Evolutionary conservation across 192 early-diverging fungal genomes (phyloP).

Genomic region (Globomyces pollinis-pini): DNA sequence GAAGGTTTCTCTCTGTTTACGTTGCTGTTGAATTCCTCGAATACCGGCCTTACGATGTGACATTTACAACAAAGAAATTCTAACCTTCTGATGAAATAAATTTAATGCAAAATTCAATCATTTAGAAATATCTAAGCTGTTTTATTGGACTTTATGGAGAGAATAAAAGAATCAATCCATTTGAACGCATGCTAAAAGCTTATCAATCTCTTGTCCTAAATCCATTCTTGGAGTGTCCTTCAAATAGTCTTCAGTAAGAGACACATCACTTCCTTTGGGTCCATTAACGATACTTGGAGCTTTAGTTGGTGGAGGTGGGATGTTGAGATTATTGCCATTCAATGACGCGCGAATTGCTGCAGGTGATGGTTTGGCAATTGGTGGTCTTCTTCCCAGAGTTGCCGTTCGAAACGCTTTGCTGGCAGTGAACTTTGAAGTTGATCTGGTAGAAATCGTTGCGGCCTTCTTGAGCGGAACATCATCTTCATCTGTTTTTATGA

Average conservation of each 20-base stretch:
- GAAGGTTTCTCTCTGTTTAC: constrained; percentile 8
- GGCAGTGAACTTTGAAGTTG: too few relatives aligned
- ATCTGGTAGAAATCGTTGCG: too few relatives aligned
- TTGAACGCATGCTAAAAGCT: not conserved
- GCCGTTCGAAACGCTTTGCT: constrained; percentile 15
- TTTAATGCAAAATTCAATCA: too few relatives aligned
- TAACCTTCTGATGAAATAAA: too few relatives aligned
- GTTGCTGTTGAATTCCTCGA: constrained; percentile 1
- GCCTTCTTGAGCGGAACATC: too few relatives aligned
- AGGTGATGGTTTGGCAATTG: not conserved
- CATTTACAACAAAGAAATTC: too few relatives aligned
- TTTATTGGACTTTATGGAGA: too few relatives aligned
- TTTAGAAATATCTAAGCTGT: too few relatives aligned
- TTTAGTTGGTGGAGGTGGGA: not conserved
- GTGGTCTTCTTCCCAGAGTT: not conserved
- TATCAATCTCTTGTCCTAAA: not conserved
- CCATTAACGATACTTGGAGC: not conserved
- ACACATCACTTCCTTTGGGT: not conserved
- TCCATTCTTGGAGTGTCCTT: not conserved
- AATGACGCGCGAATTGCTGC: not conserved
- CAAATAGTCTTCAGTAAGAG: not conserved
- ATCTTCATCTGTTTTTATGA: too few relatives aligned
- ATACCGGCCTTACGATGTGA: constrained; percentile 6
- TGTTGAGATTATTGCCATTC: not conserved
- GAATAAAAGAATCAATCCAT: not conserved